phyloP scores from a whole-genome alignment of 805 yeast genomes.

The Candida methanosorbosa region DNA sequence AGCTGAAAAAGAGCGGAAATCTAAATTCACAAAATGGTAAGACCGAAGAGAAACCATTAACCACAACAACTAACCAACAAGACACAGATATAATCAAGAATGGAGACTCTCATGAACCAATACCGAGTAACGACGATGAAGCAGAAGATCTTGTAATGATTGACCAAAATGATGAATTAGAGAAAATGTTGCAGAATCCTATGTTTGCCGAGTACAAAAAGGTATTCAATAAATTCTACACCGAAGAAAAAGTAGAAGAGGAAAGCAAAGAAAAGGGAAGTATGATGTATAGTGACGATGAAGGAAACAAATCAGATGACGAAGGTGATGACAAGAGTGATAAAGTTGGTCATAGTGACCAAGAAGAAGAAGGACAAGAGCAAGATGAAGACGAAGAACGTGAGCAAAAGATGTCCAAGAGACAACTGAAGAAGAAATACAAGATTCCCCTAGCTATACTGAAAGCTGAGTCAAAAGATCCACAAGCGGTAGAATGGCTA shows the following conservation, averaged over 20 bases:
- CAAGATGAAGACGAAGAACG: constrained; percentile 13
- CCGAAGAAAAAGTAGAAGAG: not conserved
- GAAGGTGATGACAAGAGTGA: constrained; percentile 6
- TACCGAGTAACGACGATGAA: too few relatives aligned
- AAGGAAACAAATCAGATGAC: constrained; percentile 8
- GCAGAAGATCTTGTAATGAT: constrained; percentile 2
- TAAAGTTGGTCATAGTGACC: constrained; percentile 13
- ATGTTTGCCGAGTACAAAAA: constrained; percentile 8
- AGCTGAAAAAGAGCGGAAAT: constrained; percentile 20
- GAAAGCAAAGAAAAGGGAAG: constrained; percentile 8
- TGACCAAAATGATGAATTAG: constrained; percentile 2
- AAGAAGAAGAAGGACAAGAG: constrained; percentile 7
- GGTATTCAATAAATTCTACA: constrained; percentile 14
- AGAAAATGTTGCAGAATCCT: constrained; percentile 6
- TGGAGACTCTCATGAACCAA: too few relatives aligned
- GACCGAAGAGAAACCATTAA: too few relatives aligned
- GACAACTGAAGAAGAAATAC: constrained; percentile 40
- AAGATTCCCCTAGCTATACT: constrained; percentile 61
- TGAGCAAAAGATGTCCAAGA: constrained; percentile 29
- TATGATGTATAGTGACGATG: constrained; percentile 11
- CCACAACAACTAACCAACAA: too few relatives aligned
- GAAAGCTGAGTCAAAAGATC: constrained; percentile 50
- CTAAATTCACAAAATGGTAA: too few relatives aligned
- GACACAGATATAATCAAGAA: too few relatives aligned
- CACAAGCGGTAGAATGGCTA: constrained; percentile 77